Conservation (phyloP, 2,329 filamentous ascomycete species). For the Penicillium sp. region DNA sequence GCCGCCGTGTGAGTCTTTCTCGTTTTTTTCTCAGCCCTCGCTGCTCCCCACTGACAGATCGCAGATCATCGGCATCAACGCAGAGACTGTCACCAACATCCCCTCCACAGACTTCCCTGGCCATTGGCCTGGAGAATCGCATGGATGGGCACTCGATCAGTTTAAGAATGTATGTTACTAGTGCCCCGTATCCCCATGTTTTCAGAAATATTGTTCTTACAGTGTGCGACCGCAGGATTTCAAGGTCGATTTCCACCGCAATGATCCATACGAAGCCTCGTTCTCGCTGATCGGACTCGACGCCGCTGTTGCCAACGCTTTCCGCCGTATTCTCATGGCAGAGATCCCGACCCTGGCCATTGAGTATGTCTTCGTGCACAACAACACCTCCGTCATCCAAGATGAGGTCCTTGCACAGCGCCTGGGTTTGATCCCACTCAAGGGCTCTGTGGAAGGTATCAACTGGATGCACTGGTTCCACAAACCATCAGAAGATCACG, state of each 20-base stretch:
- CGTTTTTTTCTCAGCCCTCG: not conserved
- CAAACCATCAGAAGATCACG: constrained; percentile 65
- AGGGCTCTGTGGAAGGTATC: constrained; percentile 72
- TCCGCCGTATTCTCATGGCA: constrained; percentile 90
- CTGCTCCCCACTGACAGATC: constrained; percentile 6
- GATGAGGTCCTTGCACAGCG: constrained; percentile 93
- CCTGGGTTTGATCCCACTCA: constrained; percentile 85
- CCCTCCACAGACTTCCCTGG: constrained; percentile 88
- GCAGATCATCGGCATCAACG: constrained; percentile 80
- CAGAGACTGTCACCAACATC: constrained; percentile 86
- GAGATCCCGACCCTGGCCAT: constrained; percentile 94
- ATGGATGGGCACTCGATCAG: constrained; percentile 70
- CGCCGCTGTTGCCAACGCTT: constrained; percentile 91
- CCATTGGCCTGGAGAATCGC: constrained; percentile 84
- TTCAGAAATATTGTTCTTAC: constrained; percentile 4
- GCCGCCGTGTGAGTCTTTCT: constrained; percentile 40
- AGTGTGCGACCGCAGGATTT: constrained; percentile 53
- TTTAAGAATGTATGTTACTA: constrained; percentile 58
- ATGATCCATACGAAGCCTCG: constrained; percentile 69
- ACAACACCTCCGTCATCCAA: constrained; percentile 97
- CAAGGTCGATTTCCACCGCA: constrained; percentile 77
- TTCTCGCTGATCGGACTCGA: constrained; percentile 93
- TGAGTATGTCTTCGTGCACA: constrained; percentile 86
- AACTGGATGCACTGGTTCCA: constrained; percentile 79
- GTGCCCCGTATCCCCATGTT: not conserved